Base-by-base conservation (phyloP, 2,329 filamentous ascomycete genomes). In the Diplodia scrobiculata region DNA sequence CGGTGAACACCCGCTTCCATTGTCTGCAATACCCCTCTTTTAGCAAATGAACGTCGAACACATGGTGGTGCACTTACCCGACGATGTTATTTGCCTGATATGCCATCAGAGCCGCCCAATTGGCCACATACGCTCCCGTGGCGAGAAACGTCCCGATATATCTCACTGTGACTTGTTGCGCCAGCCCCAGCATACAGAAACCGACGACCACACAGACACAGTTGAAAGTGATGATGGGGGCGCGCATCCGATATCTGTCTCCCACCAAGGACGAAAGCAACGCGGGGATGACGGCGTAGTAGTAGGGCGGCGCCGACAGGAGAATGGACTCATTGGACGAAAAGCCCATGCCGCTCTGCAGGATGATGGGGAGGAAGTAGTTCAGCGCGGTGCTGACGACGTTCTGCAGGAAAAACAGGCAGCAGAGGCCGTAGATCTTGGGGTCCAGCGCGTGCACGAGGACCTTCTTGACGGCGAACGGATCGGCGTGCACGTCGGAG, bases 91-190 rank as follows among this genome's bases (percentile, higher is more conserved):
- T 89, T 34, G 75, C 74, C 71, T 86, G 83, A 69, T 87, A 88
- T 0, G 86, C 83, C 63, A 84, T 87, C 68, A 90, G 77, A 0
- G 86, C 87, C 0, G 88, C 87, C 87, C 87, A 90, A 69, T 90
- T 90, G 3, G 84, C 86, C 3, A 90, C 82, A 69, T 89, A 90
- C 0, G 87, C 87, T 0, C 88, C 88, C 0, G 87, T 90, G 0
- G 87, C 86, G 1, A 90, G 80, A 73, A 84, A 89, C 0, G 86
- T 86, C 9, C 87, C 88, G 34, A 88, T 78, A 68, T 89, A 89
- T 55, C 88, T 83, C 3, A 87, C 85, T 0, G 85, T 80, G 62
- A 88, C 83, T 65, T 87, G 82, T 14, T 79, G 76, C 0, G 83
- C 79, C 72, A 89, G 87, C 1, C 87, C 87, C 3, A 90, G 80